Percentiles rank a stretch among this genome's conserved stretches.
phyloP scores from a whole-genome alignment of 2,329 filamentous ascomycete species.

The Hirsutella thompsonii region DNA sequence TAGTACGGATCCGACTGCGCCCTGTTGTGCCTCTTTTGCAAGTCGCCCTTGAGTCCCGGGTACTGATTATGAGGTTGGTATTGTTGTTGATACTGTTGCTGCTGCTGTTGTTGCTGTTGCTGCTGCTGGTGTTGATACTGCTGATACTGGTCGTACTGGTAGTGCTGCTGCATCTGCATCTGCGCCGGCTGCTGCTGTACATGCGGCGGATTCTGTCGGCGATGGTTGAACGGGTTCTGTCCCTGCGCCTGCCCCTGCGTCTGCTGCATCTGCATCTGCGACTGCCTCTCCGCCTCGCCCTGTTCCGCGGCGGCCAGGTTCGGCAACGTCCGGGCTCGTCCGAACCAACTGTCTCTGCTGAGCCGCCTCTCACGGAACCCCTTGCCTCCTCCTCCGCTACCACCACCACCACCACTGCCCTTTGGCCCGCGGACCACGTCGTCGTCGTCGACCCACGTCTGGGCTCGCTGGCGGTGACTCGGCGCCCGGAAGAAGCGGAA shows the following conservation, averaged over 20 bases:
- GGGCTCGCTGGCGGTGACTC: slow-evolving; percentile 9
- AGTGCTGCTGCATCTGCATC: slow-evolving; percentile 1
- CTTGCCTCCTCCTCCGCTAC: slow-evolving; percentile 8
- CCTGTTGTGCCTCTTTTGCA: slow-evolving; percentile 7
- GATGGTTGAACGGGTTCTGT: not conserved
- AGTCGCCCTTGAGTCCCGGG: slow-evolving; percentile 2
- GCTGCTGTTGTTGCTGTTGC: slow-evolving; percentile 1
- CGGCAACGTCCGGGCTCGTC: slow-evolving; percentile 23
- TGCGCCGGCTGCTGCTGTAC: slow-evolving; percentile 3
- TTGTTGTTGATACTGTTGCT: not conserved
- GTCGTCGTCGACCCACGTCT: slow-evolving; percentile 33
- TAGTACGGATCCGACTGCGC: slow-evolving; percentile 6
- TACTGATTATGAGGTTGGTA: slow-evolving; percentile 2
- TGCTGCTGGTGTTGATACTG: not conserved
- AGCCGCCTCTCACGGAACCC: slow-evolving; percentile 7
- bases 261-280: slow-evolving; percentile 2
- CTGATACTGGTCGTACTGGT: slow-evolving; percentile 1
- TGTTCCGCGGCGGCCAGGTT: slow-evolving; percentile 14
- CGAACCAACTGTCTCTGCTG: slow-evolving; percentile 19
- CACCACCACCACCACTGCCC: slow-evolving; percentile 16
- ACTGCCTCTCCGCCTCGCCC: slow-evolving; percentile 5
- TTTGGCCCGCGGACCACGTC: slow-evolving; percentile 15
- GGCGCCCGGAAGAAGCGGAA: slow-evolving; percentile 13
- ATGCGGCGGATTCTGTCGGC: slow-evolving; percentile 1
- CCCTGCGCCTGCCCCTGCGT: slow-evolving; percentile 1